A percentile compares a stretch with the other conserved stretches of the same genome.
Evolutionary conservation across 257 asterid genomes (phyloP).

Genomic region (Leonotis leonurus): DNA sequence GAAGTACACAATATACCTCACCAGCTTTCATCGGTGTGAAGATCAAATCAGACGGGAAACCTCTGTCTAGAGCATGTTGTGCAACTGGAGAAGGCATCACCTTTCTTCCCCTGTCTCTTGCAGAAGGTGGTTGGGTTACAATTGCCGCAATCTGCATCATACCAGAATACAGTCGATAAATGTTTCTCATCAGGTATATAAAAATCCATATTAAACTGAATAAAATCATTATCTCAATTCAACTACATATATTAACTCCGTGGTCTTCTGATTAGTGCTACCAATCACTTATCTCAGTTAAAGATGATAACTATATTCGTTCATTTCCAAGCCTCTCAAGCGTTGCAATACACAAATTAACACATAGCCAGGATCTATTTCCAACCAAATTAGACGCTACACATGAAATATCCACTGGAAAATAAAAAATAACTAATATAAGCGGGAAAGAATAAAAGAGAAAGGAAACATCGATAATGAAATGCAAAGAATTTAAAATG

Average conservation of each 20-base stretch:
- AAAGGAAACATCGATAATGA: not conserved
- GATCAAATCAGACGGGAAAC: conserved; percentile 67
- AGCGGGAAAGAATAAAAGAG: no score
- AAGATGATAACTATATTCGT: not conserved
- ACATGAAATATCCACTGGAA: not conserved
- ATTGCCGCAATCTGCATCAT: conserved; percentile 67
- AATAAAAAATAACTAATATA: no score
- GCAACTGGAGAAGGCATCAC: conserved; percentile 92
- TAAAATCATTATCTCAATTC: not conserved
- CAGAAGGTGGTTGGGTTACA: conserved; percentile 89
- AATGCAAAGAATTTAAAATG: not conserved
- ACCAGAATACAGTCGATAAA: conserved; percentile 10
- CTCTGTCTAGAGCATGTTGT: conserved; percentile 70
- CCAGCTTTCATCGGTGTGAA: conserved; percentile 79
- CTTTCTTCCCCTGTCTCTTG: conserved; percentile 89
- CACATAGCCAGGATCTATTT: not conserved
- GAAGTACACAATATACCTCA: conserved; percentile 45
- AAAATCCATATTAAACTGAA: conserved; percentile 9
- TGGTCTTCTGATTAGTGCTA: not conserved
- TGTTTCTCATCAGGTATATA: not conserved
- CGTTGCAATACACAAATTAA: not conserved
- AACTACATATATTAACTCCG: not conserved
- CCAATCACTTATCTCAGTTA: not conserved
- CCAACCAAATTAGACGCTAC: not conserved
- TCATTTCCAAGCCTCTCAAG: no score